These are phyloP conservation scores for Penicillium goetzii DNA, from an alignment of 495 filamentous ascomycete genomes.

Conservation along the genomic window DNA sequence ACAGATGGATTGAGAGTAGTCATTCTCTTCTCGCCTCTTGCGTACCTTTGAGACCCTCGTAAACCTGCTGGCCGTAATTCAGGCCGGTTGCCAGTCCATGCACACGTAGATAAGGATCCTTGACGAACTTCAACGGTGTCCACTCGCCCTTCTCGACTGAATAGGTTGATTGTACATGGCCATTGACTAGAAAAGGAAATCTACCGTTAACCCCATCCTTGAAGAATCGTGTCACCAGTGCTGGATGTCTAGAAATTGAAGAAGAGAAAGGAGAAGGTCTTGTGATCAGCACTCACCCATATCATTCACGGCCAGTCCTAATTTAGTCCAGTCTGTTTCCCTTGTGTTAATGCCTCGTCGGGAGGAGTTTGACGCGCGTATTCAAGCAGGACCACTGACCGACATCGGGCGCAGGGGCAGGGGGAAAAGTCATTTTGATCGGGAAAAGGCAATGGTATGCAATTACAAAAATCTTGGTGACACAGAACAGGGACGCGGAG, in stretches of 20 bases:
- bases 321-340: background rate
- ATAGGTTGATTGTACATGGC: conserved; percentile 50
- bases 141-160: conserved; percentile 38
- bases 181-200: conserved; percentile 41
- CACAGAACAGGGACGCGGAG: too few relatives aligned
- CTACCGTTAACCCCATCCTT: background rate
- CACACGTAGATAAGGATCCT: conserved; percentile 45
- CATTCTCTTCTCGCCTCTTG: background rate
- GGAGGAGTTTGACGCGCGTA: too few relatives aligned
- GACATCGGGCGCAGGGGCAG: background rate
- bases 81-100: conserved; percentile 50
- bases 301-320: background rate
- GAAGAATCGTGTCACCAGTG: background rate
- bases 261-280: background rate
- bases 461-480: background rate
- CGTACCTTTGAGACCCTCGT: conserved; percentile 2
- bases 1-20: background rate
- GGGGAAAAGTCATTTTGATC: background rate
- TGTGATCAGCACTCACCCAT: background rate
- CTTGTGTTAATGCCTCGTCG: too few relatives aligned
- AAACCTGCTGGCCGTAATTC: conserved; percentile 38
- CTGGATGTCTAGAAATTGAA: too few relatives aligned
- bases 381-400: background rate
- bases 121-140: conserved; percentile 44
- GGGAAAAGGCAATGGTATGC: background rate